These are phyloP conservation scores for Passalora sequoiae DNA, from an alignment of 2,329 filamentous ascomycete species.

Conservation along the genomic window DNA sequence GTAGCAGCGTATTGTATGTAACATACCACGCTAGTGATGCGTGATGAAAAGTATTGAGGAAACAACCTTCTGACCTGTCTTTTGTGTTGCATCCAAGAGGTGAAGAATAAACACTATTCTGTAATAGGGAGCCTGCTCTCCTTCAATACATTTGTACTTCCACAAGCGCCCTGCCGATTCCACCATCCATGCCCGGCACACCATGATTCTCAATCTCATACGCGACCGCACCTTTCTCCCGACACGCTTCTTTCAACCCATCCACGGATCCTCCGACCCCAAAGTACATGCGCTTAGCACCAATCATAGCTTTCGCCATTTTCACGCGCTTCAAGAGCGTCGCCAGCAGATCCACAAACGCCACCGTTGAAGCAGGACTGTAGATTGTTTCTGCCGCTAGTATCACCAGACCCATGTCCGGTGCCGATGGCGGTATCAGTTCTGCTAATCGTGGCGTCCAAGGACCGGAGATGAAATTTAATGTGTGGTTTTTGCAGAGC, in stretches of 20 bases:
- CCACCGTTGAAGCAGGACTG: constrained; percentile 63
- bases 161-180: constrained; percentile 44
- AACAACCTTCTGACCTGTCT: no score
- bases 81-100: no score
- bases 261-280: constrained; percentile 78
- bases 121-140: no score
- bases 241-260: constrained; percentile 55
- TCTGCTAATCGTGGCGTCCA: constrained; percentile 62
- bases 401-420: constrained; percentile 48
- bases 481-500: constrained; percentile 44
- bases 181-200: constrained; percentile 40
- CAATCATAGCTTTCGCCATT: constrained; percentile 60
- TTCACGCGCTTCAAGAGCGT: constrained; percentile 51
- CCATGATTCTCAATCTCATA: constrained; percentile 46
- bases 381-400: constrained; percentile 81
- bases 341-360: constrained; percentile 64
- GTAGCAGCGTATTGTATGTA: background rate
- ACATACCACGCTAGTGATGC: background rate
- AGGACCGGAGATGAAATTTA: constrained; percentile 68
- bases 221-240: constrained; percentile 40
- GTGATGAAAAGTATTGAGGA: background rate
- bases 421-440: constrained; percentile 44
- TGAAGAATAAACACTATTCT: no score
- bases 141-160: constrained; percentile 43
- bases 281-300: constrained; percentile 76